Base-by-base conservation (phyloP, 2,329 filamentous ascomycete genomes). In the Colletotrichum sp. region DNA sequence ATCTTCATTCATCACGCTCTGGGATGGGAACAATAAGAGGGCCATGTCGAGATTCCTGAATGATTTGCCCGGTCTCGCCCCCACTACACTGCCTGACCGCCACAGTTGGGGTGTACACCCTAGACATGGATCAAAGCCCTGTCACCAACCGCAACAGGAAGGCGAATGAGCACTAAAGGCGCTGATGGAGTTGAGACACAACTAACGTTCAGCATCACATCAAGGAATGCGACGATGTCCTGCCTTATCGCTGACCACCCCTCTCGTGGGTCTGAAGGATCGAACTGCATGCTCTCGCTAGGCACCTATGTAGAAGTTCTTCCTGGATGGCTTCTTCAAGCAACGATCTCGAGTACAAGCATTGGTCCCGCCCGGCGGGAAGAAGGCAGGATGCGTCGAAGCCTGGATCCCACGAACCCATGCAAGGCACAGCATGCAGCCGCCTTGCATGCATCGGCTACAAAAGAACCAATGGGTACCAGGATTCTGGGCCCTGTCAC, bases 201-300 rank as follows among this genome's bases (percentile, higher is more conserved):
- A n/a, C 34, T 26, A 21, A 49, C 15, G 52, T 36, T 21, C 36
- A 34, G 28, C 6, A 7, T 6, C 24, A 72, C 28, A 49, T 44
- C 9, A 16, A 21, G 16, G 21, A 13, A 5, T 10, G 8, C 4
- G 34, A 34, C 6, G n/a, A 10, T 24, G 2, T 15, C 30, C 24
- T 7, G 71, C 30, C 71, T 73, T 69, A 69, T 73, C 57, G 71
- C 71, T 73, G 71, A 69, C 71, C 71, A 73, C 71, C 65, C 65
- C 12, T 10, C 49, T 30, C 28, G 39, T 69, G 71, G 55, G 18
- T 36, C 57, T 32, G 66, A 73, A 73, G 71, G 71, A 73, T 73
- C 12, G 4, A 34, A 34, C 21, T 63, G 39, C 55, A 30, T 36
- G 28, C 6, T 7, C 5, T 15, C 8, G 10, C 66, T 70, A 71